Evolutionary conservation across 768 basidiomycete species (phyloP).

Genomic region (Leccinum rimulosum): DNA sequence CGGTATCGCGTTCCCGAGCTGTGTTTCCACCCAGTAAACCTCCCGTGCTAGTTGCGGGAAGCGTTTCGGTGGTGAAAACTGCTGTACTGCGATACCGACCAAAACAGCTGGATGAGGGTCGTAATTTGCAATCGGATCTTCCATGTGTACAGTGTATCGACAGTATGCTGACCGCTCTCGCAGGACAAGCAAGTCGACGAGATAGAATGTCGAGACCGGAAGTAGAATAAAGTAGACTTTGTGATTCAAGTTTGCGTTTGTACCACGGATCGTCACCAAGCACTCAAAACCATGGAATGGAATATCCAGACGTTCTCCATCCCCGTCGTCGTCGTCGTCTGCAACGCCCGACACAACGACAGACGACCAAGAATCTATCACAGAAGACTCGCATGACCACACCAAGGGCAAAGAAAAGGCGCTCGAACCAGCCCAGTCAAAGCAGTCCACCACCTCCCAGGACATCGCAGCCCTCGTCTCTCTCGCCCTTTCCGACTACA

Average conservation of each 20-base stretch:
- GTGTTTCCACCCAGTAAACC: not conserved
- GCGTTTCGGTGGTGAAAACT: conserved; percentile 24
- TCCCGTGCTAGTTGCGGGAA: not conserved
- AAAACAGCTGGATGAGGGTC: conserved; percentile 22
- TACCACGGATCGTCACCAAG: conserved; percentile 47
- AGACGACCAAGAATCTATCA: conserved; percentile 1
- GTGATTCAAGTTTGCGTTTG: conserved; percentile 49
- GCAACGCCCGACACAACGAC: conserved; percentile 8
- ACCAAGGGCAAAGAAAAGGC: conserved; percentile 25
- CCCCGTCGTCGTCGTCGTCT: conserved; percentile 8
- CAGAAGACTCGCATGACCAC: conserved; percentile 18
- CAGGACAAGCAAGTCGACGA: not conserved
- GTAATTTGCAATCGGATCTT: conserved; percentile 31
- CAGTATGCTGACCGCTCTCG: not conserved
- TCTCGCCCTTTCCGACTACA: conserved; percentile 70
- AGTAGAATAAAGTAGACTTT: too few relatives aligned
- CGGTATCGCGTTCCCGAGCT: not conserved
- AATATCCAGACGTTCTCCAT: conserved; percentile 7
- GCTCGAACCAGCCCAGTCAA: conserved; percentile 11
- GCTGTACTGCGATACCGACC: conserved; percentile 1
- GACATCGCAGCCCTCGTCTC: conserved; percentile 50
- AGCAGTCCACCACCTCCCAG: conserved; percentile 30
- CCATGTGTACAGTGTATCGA: not conserved
- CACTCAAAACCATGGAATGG: conserved; percentile 26
- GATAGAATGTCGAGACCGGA: not conserved